These are phyloP conservation scores for Ustilaginoidea virens DNA, from an alignment of 2,329 filamentous ascomycete genomes.

Conservation along the genomic window DNA sequence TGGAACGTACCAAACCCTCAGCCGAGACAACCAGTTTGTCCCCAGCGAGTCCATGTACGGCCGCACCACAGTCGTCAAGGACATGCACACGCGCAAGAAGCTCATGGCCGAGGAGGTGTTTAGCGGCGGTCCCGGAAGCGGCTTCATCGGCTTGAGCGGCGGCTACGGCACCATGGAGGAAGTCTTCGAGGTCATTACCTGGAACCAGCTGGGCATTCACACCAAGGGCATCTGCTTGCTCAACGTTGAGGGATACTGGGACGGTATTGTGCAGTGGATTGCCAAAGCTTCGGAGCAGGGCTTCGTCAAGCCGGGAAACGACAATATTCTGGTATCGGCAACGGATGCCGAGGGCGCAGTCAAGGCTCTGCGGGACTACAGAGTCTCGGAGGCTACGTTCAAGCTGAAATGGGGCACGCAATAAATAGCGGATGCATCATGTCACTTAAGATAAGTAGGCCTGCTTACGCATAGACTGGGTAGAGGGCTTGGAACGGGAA, in stretches of 20 bases:
- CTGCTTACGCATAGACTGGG: too few species aligned
- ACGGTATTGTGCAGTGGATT: conserved; percentile 74
- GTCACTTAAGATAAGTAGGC: too few species aligned
- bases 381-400: conserved; percentile 57
- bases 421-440: conserved; percentile 17
- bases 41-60: conserved; percentile 58
- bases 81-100: conserved; percentile 94
- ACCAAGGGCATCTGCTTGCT: conserved; percentile 61
- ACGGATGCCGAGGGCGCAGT: conserved; percentile 58
- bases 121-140: conserved; percentile 63
- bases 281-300: conserved; percentile 57
- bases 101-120: conserved; percentile 86
- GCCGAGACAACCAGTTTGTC: conserved; percentile 35
- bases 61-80: conserved; percentile 70
- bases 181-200: conserved; percentile 78
- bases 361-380: conserved; percentile 55
- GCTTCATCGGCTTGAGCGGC: conserved; percentile 77
- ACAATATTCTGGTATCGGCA: conserved; percentile 65
- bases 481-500: too few species aligned
- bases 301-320: conserved; percentile 59
- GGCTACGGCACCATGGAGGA: conserved; percentile 96
- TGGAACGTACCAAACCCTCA: conserved; percentile 32
- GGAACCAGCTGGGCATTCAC: conserved; percentile 96
- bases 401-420: conserved; percentile 68
- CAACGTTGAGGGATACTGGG: conserved; percentile 86